Percentiles rank a stretch among this genome's conserved stretches.
These are phyloP conservation scores for Pouteria campechiana DNA, from an alignment of 179 eudicot species.

Conservation along the genomic window DNA sequence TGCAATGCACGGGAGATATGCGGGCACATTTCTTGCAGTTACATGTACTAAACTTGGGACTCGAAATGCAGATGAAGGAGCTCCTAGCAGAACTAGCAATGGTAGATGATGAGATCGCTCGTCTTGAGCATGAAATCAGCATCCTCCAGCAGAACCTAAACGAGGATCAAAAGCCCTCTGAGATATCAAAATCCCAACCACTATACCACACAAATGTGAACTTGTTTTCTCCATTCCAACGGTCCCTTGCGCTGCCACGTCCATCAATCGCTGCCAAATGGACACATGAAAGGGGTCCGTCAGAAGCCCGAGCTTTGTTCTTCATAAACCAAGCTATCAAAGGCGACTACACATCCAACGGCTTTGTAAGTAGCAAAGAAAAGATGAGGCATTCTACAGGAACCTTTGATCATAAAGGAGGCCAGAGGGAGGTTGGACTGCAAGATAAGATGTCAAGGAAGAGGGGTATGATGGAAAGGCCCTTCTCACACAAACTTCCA, in stretches of 20 bases:
- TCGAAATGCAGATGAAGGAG: conserved; percentile 38
- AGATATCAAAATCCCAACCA: conserved; percentile 16
- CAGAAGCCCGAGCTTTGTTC: conserved; percentile 65
- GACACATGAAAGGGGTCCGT: conserved; percentile 12
- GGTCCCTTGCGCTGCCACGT: background rate
- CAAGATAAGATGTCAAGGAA: conserved; percentile 29
- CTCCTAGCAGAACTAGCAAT: conserved; percentile 53
- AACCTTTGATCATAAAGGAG: conserved; percentile 23
- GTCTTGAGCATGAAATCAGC: conserved; percentile 59
- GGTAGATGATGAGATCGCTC: conserved; percentile 65
- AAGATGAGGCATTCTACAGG: conserved; percentile 14
- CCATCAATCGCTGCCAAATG: background rate
- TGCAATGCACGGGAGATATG: too few species aligned
- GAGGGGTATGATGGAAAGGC: conserved; percentile 34
- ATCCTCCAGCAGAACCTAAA: conserved; percentile 40
- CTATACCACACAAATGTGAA: background rate
- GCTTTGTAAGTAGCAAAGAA: conserved; percentile 32
- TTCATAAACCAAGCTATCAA: conserved; percentile 85
- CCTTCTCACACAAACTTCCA: conserved; percentile 55
- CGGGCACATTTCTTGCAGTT: too few species aligned
- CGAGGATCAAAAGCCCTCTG: conserved; percentile 41
- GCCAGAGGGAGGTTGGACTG: conserved; percentile 18
- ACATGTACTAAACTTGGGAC: background rate
- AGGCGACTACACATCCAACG: conserved; percentile 49
- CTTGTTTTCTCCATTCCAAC: conserved; percentile 6